A percentile compares a stretch with the other conserved stretches of the same genome.
Evolutionary conservation across 257 asterid species (phyloP).

Genomic region (Cruciata laevipes): DNA sequence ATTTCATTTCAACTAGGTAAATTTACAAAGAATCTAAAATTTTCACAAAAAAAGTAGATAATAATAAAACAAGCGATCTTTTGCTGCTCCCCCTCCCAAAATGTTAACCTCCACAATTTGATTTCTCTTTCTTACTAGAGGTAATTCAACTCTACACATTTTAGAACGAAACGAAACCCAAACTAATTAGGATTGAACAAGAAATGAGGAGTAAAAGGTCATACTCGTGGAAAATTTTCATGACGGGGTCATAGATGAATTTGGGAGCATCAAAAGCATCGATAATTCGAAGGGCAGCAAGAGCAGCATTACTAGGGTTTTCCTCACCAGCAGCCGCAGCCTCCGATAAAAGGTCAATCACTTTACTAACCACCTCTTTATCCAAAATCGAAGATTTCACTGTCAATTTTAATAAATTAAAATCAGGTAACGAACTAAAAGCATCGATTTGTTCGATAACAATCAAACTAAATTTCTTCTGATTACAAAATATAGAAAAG

Average conservation of each 20-base stretch:
- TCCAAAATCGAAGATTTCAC: slow-evolving; percentile 88
- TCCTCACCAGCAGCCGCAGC: slow-evolving; percentile 61
- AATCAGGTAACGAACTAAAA: background rate
- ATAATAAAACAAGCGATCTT: background rate
- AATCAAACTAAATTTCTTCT: background rate
- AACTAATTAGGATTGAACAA: background rate
- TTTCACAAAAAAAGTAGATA: too few relatives aligned
- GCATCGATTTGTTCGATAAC: background rate
- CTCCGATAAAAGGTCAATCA: slow-evolving; percentile 43
- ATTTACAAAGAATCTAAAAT: background rate
- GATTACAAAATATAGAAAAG: background rate
- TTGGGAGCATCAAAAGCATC: slow-evolving; percentile 76
- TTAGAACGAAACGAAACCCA: background rate
- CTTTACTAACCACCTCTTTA: slow-evolving; percentile 60
- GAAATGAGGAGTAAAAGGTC: slow-evolving; percentile 4
- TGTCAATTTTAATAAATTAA: slow-evolving; percentile 13
- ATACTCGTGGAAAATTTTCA: slow-evolving; percentile 65
- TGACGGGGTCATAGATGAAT: slow-evolving; percentile 66
- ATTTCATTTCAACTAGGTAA: background rate
- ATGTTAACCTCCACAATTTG: background rate
- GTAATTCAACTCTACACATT: background rate
- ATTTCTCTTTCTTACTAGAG: background rate
- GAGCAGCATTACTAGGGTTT: slow-evolving; percentile 32
- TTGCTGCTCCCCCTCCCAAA: background rate
- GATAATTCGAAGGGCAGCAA: slow-evolving; percentile 55